Evolutionary conservation across 352 stramenopile species (phyloP).

Genomic region (Phytophthora ramorum): DNA sequence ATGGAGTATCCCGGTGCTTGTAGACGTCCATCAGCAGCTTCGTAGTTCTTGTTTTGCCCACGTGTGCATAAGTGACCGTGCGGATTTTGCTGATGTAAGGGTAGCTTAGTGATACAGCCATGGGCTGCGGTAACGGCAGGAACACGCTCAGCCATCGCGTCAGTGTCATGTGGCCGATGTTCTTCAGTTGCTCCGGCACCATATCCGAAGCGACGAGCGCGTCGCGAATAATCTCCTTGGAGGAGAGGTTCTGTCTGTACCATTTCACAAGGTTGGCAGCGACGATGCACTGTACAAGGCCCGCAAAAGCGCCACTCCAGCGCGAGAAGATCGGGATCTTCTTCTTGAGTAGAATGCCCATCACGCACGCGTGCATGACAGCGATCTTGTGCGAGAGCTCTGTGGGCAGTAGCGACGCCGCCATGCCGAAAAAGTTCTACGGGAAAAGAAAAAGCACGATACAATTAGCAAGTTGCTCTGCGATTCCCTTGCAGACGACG

Average conservation of each 20-base stretch:
- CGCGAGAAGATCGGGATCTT: conserved; percentile 56
- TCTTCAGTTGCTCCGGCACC: conserved; percentile 29
- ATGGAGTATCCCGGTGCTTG: conserved; percentile 40
- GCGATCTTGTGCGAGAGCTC: conserved; percentile 63
- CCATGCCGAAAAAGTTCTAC: conserved; percentile 56
- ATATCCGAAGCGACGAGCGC: conserved; percentile 47
- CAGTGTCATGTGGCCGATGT: conserved; percentile 51
- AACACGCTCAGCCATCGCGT: conserved; percentile 62
- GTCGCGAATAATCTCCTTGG: conserved; percentile 48
- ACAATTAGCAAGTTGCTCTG: conserved; percentile 11
- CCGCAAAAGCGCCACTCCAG: conserved; percentile 56
- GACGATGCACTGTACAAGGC: conserved; percentile 53
- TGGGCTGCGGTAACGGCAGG: conserved; percentile 57
- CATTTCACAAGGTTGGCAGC: conserved; percentile 49
- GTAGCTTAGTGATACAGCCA: conserved; percentile 54
- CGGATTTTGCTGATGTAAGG: conserved; percentile 49
- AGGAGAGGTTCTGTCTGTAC: conserved; percentile 52
- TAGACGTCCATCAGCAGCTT: conserved; percentile 76
- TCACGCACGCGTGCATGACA: conserved; percentile 46
- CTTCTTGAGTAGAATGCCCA: conserved; percentile 47
- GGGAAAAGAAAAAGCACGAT: background rate
- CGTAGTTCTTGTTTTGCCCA: conserved; percentile 58
- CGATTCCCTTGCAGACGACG: background rate
- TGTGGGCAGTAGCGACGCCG: conserved; percentile 47
- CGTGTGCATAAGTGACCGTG: conserved; percentile 59